These are phyloP conservation scores for Pseudoturritis turrita DNA, from an alignment of 345 rosid species.

Conservation along the genomic window DNA sequence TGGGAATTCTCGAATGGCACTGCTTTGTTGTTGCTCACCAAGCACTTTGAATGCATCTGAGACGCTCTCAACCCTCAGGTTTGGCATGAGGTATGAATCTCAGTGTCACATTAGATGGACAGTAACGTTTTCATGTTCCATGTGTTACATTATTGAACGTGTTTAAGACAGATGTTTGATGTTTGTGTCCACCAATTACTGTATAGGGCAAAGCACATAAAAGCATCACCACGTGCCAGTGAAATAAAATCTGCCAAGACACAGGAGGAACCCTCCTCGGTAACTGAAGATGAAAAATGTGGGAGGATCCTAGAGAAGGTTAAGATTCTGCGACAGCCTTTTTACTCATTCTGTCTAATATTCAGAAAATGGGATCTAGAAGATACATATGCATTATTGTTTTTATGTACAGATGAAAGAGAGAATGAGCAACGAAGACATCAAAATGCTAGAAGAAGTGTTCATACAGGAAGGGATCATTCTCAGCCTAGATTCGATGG, in stretches of 20 bases:
- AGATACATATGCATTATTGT: background rate
- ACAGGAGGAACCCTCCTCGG: constrained; percentile 27
- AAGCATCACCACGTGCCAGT: constrained; percentile 47
- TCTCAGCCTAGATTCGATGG: constrained; percentile 38
- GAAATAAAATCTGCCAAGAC: constrained; percentile 43
- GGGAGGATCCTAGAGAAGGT: constrained; percentile 56
- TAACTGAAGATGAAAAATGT: constrained; percentile 41
- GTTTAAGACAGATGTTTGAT: background rate
- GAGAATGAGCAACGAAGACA: constrained; percentile 52
- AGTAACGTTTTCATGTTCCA: background rate
- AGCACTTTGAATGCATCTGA: constrained; percentile 75
- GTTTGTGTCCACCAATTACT: background rate
- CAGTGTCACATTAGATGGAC: constrained; percentile 3
- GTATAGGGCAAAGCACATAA: constrained; percentile 84
- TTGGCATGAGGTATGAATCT: constrained; percentile 68
- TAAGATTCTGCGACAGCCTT: constrained; percentile 4
- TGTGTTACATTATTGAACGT: background rate
- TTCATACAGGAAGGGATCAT: constrained; percentile 49
- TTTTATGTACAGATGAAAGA: constrained; percentile 47
- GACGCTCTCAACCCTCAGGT: constrained; percentile 83
- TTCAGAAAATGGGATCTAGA: constrained; percentile 5
- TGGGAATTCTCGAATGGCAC: constrained; percentile 73
- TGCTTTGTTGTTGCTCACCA: constrained; percentile 92
- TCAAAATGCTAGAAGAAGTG: constrained; percentile 64
- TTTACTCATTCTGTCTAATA: constrained; percentile 2